These are phyloP conservation scores for Pseudogymnoascus sp. DNA, from an alignment of 2,329 filamentous ascomycete genomes.

Conservation along the genomic window DNA sequence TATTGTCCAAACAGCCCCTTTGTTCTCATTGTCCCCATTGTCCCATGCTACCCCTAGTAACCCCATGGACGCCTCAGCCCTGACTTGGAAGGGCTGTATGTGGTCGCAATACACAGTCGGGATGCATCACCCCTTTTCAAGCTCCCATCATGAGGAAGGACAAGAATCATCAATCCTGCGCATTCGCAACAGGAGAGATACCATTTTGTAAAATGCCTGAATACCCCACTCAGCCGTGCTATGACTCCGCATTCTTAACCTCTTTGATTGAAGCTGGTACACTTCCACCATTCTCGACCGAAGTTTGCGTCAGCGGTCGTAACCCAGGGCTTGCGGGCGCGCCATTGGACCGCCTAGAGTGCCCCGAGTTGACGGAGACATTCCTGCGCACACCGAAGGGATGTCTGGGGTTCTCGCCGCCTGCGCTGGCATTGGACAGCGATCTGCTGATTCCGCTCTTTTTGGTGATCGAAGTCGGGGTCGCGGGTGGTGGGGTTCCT, in stretches of 20 bases:
- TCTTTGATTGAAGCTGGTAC: slow-evolving; percentile 53
- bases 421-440: slow-evolving; percentile 79
- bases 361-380: slow-evolving; percentile 84
- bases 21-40: background rate
- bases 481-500: slow-evolving; percentile 46
- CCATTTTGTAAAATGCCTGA: background rate
- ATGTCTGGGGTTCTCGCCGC: slow-evolving; percentile 76
- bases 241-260: slow-evolving; percentile 40
- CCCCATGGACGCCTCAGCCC: background rate
- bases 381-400: slow-evolving; percentile 76
- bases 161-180: background rate
- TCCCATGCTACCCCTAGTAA: background rate
- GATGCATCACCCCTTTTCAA: background rate
- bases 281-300: slow-evolving; percentile 38
- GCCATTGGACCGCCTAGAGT: slow-evolving; percentile 67
- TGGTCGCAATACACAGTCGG: background rate
- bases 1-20: background rate
- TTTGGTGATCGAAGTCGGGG: slow-evolving; percentile 42
- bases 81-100: background rate
- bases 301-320: slow-evolving; percentile 46
- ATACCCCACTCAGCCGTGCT: background rate
- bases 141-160: background rate
- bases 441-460: slow-evolving; percentile 62
- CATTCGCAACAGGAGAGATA: background rate
- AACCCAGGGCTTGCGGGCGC: slow-evolving; percentile 58